phyloP scores from a whole-genome alignment of 495 filamentous ascomycete species.

The Viridothelium virens region DNA sequence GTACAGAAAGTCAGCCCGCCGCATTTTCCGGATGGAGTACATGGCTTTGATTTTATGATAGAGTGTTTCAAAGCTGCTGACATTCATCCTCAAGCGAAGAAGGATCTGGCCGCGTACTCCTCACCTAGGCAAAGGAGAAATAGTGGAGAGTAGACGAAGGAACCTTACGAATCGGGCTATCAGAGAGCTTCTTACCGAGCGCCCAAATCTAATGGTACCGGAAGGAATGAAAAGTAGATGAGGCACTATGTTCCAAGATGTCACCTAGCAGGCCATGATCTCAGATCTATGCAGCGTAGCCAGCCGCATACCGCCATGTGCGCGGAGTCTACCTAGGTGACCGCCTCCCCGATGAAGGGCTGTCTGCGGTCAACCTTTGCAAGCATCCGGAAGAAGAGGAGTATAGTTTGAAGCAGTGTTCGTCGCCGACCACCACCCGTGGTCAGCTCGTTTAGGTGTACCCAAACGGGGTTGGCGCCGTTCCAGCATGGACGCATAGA shows the following conservation, averaged over 20 bases:
- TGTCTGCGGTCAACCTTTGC: neutral
- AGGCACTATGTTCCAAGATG: neutral
- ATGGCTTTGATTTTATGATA: neutral
- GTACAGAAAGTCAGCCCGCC: neutral
- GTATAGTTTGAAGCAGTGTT: slow-evolving; percentile 5
- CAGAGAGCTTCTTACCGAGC: neutral
- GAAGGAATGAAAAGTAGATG: neutral
- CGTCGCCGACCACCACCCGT: slow-evolving; percentile 2
- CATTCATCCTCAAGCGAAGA: slow-evolving; percentile 9
- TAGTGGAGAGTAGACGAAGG: neutral
- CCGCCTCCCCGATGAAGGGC: neutral
- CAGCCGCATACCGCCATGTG: neutral
- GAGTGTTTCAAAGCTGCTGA: neutral
- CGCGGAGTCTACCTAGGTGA: neutral
- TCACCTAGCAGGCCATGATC: neutral
- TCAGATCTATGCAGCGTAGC: neutral
- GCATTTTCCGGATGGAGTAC: neutral
- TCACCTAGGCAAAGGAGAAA: neutral
- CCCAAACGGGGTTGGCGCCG: neutral
- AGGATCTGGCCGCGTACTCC: slow-evolving; percentile 2
- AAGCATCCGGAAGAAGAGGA: neutral
- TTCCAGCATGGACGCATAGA: neutral
- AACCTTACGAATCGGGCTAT: neutral
- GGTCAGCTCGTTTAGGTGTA: slow-evolving; percentile 7
- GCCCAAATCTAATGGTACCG: slow-evolving; percentile 4